Conservation (phyloP, 768 basidiomycete genomes). For the Suillus ampliporus region DNA sequence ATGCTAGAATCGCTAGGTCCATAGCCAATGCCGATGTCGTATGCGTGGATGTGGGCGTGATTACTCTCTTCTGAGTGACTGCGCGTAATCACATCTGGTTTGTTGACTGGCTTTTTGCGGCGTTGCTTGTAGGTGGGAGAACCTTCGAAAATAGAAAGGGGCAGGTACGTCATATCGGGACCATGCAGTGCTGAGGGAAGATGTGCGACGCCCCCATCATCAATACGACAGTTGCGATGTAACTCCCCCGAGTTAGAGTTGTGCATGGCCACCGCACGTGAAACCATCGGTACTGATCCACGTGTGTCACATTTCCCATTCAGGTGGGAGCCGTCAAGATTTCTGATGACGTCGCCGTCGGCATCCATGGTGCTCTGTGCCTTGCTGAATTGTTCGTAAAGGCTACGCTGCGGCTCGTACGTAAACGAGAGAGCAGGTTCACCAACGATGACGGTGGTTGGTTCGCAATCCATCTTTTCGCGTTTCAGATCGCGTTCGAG, state of each 20-base stretch:
- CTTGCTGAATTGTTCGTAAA: constrained; percentile 88
- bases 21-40: constrained; percentile 32
- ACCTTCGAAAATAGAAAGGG: constrained; percentile 81
- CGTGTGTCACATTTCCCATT: constrained; percentile 21
- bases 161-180: constrained; percentile 53
- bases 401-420: constrained; percentile 83
- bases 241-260: constrained; percentile 23
- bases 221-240: constrained; percentile 28
- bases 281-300: constrained; percentile 10
- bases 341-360: constrained; percentile 8
- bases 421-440: constrained; percentile 90
- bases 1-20: constrained; percentile 38
- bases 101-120: constrained; percentile 69
- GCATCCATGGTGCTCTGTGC: constrained; percentile 39
- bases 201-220: constrained; percentile 23
- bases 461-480: constrained; percentile 88
- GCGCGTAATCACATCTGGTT: constrained; percentile 35
- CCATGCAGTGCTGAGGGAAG: constrained; percentile 26
- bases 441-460: constrained; percentile 76
- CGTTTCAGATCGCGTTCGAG: constrained; percentile 95
- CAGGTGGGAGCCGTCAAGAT: constrained; percentile 13
- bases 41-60: constrained; percentile 18
- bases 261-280: constrained; percentile 13
- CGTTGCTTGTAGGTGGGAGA: constrained; percentile 90
- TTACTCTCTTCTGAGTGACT: constrained; percentile 28